A percentile compares a stretch with the other conserved stretches of the same genome.
Conservation (phyloP, 768 basidiomycete genomes). For the Hortiboletus campestris region DNA sequence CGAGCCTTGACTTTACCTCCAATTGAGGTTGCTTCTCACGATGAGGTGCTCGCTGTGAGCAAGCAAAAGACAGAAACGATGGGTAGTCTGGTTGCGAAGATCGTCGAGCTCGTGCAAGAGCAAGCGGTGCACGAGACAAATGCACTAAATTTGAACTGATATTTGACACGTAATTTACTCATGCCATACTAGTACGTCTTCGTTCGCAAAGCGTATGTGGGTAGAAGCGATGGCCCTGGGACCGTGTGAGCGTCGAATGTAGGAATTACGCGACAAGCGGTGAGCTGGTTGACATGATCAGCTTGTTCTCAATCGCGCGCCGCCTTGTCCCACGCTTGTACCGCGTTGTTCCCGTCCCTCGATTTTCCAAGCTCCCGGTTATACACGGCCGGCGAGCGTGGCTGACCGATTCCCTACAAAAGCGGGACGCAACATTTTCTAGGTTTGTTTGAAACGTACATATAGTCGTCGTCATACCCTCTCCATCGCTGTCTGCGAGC, state of each 20-base stretch:
- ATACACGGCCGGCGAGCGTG: conserved; percentile 22
- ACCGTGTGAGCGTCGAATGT: background rate
- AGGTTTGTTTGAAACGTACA: conserved; percentile 7
- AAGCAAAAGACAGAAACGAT: conserved; percentile 69
- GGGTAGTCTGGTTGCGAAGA: conserved; percentile 63
- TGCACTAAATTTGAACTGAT: conserved; percentile 6
- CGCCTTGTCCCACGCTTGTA: conserved; percentile 24
- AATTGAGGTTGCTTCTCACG: conserved; percentile 64
- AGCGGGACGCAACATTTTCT: conserved; percentile 5
- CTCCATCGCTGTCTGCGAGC: background rate
- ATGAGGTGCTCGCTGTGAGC: conserved; percentile 70
- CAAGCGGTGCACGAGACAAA: conserved; percentile 8
- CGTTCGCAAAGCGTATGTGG: background rate
- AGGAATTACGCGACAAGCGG: background rate
- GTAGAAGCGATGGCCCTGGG: background rate
- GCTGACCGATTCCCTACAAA: conserved; percentile 16
- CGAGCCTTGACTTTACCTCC: conserved; percentile 41
- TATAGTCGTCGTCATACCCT: conserved; percentile 14
- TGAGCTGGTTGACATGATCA: background rate
- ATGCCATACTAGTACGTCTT: background rate
- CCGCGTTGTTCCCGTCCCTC: conserved; percentile 17
- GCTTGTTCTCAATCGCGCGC: background rate
- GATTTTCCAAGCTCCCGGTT: conserved; percentile 14
- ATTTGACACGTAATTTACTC: background rate
- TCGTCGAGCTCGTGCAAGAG: conserved; percentile 46